These are phyloP conservation scores for Aspergillus clavatus DNA, from an alignment of 2,329 filamentous ascomycete genomes.

Conservation along the genomic window DNA sequence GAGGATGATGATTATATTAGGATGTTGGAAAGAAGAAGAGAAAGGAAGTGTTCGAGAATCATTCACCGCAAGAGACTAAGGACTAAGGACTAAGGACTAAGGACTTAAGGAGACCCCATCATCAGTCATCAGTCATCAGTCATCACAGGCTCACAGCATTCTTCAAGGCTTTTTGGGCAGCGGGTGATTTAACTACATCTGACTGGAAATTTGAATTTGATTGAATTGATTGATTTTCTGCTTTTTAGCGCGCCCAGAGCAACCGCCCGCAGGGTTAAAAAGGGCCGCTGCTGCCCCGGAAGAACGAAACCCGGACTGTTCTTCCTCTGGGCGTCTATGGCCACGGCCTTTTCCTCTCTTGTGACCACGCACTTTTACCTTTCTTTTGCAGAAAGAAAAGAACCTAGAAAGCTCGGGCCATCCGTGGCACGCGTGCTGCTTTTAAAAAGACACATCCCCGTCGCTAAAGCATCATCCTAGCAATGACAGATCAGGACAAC, in stretches of 20 bases:
- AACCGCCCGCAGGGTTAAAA: slow-evolving; percentile 33
- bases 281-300: slow-evolving; percentile 25
- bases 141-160: too few species aligned
- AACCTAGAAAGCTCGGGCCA: slow-evolving; percentile 14
- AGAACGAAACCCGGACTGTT: slow-evolving; percentile 13
- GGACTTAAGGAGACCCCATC: too few species aligned
- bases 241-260: slow-evolving; percentile 17
- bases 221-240: too few species aligned
- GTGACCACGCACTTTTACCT: slow-evolving; percentile 15
- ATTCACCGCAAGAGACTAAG: too few species aligned
- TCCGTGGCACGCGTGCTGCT: slow-evolving; percentile 11
- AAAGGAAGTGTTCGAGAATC: not conserved
- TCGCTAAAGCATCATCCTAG: slow-evolving; percentile 22
- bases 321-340: slow-evolving; percentile 12
- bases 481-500: slow-evolving; percentile 43
- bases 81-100: too few species aligned
- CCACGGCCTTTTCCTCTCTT: slow-evolving; percentile 11
- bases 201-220: too few species aligned
- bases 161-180: too few species aligned
- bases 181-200: too few species aligned
- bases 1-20: too few species aligned
- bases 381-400: not conserved
- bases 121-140: too few species aligned
- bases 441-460: slow-evolving; percentile 8
- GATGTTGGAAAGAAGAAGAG: too few species aligned